Conservation (phyloP, 495 filamentous ascomycete species). For the Aspergillus bridgeri region DNA sequence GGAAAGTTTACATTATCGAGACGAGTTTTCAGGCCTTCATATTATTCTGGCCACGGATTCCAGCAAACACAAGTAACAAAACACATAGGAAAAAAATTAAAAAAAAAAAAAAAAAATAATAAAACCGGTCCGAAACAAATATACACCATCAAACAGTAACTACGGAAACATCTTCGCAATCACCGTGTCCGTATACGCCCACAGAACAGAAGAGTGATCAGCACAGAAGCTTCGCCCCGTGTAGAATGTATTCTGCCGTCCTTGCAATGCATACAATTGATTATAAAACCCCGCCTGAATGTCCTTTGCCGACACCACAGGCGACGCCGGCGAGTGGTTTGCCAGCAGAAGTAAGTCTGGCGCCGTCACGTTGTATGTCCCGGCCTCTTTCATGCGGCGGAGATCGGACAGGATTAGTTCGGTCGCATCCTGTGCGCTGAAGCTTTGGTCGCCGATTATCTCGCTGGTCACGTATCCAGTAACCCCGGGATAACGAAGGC, state of each 20-base stretch:
- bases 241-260: constrained; percentile 32
- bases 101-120: too few relatives aligned
- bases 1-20: too few relatives aligned
- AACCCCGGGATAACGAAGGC: constrained; percentile 8
- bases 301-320: constrained; percentile 21
- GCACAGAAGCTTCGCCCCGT: constrained; percentile 28
- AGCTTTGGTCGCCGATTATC: constrained; percentile 5
- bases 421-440: not conserved
- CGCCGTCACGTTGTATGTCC: not conserved
- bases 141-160: too few relatives aligned
- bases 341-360: constrained; percentile 22
- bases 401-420: constrained; percentile 9
- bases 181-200: constrained; percentile 18
- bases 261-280: constrained; percentile 36
- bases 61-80: too few relatives aligned
- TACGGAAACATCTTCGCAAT: not conserved
- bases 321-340: constrained; percentile 30
- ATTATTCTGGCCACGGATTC: too few relatives aligned
- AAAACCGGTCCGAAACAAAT: too few relatives aligned
- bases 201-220: constrained; percentile 28
- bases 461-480: constrained; percentile 6
- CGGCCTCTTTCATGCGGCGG: constrained; percentile 10
- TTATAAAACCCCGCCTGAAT: constrained; percentile 38
- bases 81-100: too few relatives aligned
- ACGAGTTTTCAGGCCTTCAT: too few relatives aligned